These are phyloP conservation scores for Barnettozyma sp. DNA, from an alignment of 805 yeast species.

Conservation along the genomic window DNA sequence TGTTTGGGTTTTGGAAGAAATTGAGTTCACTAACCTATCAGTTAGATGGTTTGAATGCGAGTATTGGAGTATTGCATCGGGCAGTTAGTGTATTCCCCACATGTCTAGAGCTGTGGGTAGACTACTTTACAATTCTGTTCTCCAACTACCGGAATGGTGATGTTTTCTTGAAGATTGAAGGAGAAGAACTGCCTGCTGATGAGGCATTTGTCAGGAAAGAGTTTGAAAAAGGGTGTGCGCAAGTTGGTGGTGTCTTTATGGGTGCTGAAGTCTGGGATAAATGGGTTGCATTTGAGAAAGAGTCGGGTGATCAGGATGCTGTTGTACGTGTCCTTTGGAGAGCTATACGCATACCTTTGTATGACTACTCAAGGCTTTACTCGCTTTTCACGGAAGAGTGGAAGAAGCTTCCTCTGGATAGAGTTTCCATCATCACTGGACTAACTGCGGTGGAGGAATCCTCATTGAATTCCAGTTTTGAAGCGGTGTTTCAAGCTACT, in stretches of 20 bases:
- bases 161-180: too few relatives aligned
- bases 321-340: slow-evolving; percentile 36
- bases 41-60: slow-evolving; percentile 45
- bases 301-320: slow-evolving; percentile 27
- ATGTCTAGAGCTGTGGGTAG: slow-evolving; percentile 63
- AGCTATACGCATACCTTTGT: slow-evolving; percentile 59
- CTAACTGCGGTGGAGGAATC: slow-evolving; percentile 18
- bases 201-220: slow-evolving; percentile 33
- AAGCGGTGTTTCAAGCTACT: slow-evolving; percentile 14
- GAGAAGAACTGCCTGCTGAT: slow-evolving; percentile 17
- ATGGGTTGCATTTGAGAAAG: slow-evolving; percentile 53
- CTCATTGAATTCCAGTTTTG: slow-evolving; percentile 13
- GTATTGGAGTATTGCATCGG: slow-evolving; percentile 37
- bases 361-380: slow-evolving; percentile 63
- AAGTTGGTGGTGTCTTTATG: slow-evolving; percentile 65
- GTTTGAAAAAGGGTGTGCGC: slow-evolving; percentile 42
- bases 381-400: slow-evolving; percentile 15
- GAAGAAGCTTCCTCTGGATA: not conserved
- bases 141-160: slow-evolving; percentile 33
- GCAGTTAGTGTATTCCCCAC: slow-evolving; percentile 46
- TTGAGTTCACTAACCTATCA: slow-evolving; percentile 51
- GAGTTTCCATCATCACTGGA: slow-evolving; percentile 1
- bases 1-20: slow-evolving; percentile 58
- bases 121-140: slow-evolving; percentile 48
- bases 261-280: slow-evolving; percentile 82